These are phyloP conservation scores for Pyricularia pennisetigena DNA, from an alignment of 2,329 filamentous ascomycete species.

Conservation along the genomic window DNA sequence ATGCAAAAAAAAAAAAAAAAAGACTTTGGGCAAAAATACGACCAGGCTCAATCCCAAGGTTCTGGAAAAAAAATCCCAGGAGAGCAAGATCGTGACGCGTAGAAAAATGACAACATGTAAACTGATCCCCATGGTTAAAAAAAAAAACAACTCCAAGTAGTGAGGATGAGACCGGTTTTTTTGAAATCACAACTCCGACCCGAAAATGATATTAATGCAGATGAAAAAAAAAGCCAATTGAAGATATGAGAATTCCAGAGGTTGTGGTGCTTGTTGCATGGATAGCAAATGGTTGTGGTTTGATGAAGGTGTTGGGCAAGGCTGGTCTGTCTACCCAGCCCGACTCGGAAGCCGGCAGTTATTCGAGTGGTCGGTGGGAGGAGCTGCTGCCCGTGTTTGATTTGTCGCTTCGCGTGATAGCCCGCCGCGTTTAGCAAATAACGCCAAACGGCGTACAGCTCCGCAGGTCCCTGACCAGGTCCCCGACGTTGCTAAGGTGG, in stretches of 20 bases:
- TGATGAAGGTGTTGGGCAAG: background rate
- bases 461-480: constrained; percentile 73
- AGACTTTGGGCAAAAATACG: too few relatives aligned
- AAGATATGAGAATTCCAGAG: background rate
- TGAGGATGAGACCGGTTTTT: background rate
- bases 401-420: background rate
- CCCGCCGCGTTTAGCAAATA: constrained; percentile 25
- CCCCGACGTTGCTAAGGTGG: constrained; percentile 74
- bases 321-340: background rate
- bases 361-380: background rate
- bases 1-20: too few relatives aligned
- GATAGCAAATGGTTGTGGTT: background rate
- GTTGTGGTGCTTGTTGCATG: background rate
- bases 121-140: background rate
- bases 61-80: background rate
- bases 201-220: background rate
- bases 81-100: background rate
- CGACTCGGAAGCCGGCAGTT: background rate
- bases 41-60: background rate
- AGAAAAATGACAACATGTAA: background rate
- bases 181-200: background rate
- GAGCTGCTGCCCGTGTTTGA: background rate
- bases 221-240: background rate
- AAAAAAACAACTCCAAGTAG: background rate
- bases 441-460: constrained; percentile 68